A percentile compares a stretch with the other conserved stretches of the same genome.
These are phyloP conservation scores for Sergeia podlipaevii DNA, from an alignment of 208 protist species.

Conservation along the genomic window DNA sequence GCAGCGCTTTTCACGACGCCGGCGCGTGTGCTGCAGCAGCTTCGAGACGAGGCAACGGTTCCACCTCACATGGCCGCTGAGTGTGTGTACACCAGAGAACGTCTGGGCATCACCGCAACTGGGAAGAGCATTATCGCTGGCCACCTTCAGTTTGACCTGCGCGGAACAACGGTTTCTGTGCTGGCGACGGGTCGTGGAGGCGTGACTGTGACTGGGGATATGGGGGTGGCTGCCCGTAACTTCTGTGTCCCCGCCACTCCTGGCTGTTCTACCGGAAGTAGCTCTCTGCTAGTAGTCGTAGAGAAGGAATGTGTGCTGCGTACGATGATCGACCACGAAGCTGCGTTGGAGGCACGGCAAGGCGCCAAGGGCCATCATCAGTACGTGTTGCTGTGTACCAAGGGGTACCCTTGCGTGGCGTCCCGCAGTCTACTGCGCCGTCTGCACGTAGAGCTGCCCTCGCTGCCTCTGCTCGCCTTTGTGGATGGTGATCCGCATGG, in stretches of 20 bases:
- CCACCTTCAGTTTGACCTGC: no score
- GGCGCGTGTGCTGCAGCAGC: no score
- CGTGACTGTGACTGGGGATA: no score
- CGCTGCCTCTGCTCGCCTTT: constrained; percentile 43
- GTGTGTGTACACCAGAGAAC: constrained; percentile 53
- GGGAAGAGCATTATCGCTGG: constrained; percentile 36
- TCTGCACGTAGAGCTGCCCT: constrained; percentile 34
- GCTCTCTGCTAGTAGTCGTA: constrained; percentile 48
- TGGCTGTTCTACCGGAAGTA: background rate
- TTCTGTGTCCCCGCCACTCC: background rate
- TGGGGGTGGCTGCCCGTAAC: constrained; percentile 20
- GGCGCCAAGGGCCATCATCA: background rate
- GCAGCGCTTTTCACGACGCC: no score
- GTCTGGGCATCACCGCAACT: constrained; percentile 33
- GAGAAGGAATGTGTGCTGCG: constrained; percentile 77
- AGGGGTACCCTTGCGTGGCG: constrained; percentile 75
- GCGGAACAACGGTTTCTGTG: no score
- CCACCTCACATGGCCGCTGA: no score
- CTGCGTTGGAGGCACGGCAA: background rate
- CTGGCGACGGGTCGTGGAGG: no score
- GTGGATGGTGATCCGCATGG: constrained; percentile 86
- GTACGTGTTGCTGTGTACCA: constrained; percentile 52
- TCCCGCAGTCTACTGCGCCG: constrained; percentile 42
- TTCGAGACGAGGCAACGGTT: no score
- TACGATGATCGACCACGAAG: constrained; percentile 30